Percentiles rank a stretch among this genome's conserved stretches.
Conservation (phyloP, 2,329 filamentous ascomycete genomes). For the Catunica adiposa region DNA sequence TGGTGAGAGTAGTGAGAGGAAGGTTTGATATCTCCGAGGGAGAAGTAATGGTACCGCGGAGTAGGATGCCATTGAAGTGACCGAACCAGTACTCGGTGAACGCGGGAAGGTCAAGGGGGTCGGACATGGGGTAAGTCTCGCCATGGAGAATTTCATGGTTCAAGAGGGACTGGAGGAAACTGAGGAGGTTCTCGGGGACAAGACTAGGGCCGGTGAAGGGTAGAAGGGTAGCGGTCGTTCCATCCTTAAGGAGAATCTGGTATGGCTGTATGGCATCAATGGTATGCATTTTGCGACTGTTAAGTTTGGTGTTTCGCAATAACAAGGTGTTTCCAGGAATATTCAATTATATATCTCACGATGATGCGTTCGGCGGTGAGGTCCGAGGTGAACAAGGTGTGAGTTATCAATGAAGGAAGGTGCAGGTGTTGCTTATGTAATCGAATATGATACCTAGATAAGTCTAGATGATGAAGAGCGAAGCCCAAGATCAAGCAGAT, state of each 20-base stretch:
- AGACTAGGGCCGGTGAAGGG: slow-evolving; percentile 41
- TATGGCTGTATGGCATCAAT: slow-evolving; percentile 45
- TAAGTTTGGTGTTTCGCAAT: no score
- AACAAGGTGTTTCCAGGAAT: no score
- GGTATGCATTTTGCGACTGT: slow-evolving; percentile 42
- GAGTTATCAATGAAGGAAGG: neutral
- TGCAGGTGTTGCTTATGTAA: no score
- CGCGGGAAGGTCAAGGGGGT: slow-evolving; percentile 53
- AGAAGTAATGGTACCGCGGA: slow-evolving; percentile 56
- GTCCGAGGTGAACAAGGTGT: neutral
- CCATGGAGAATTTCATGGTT: slow-evolving; percentile 85
- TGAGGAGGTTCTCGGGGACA: slow-evolving; percentile 58
- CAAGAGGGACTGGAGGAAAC: slow-evolving; percentile 67
- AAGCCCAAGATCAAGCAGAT: no score
- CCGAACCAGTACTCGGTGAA: slow-evolving; percentile 83
- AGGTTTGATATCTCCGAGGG: neutral
- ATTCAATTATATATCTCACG: no score
- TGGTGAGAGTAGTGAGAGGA: slow-evolving; percentile 50
- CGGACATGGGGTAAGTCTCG: slow-evolving; percentile 80
- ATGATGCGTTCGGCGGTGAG: no score
- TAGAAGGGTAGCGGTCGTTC: slow-evolving; percentile 65
- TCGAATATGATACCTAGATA: no score
- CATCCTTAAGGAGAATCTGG: slow-evolving; percentile 61
- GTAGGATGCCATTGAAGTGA: slow-evolving; percentile 77
- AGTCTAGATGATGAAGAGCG: no score